Conservation (phyloP, 257 asterid genomes). For the Nicotiana tabacum region DNA sequence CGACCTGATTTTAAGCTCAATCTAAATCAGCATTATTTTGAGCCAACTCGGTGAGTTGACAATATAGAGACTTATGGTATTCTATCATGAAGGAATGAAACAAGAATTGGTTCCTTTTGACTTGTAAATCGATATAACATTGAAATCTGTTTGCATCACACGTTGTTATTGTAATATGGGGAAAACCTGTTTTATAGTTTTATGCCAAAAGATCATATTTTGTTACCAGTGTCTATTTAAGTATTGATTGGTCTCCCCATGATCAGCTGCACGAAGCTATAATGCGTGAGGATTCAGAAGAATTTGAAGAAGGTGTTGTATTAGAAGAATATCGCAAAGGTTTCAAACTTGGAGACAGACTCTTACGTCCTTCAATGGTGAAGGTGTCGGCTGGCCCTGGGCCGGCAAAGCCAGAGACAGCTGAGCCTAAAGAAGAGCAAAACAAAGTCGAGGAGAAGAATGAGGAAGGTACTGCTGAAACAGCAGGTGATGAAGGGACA, state of each 20-base stretch:
- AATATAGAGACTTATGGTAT: constrained; percentile 22
- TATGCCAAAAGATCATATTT: background rate
- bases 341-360: constrained; percentile 70
- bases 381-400: constrained; percentile 92
- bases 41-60: constrained; percentile 75
- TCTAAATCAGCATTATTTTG: constrained; percentile 30
- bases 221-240: background rate
- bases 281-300: constrained; percentile 80
- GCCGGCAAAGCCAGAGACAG: constrained; percentile 48
- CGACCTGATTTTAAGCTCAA: constrained; percentile 48
- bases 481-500: constrained; percentile 7
- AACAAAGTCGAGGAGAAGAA: constrained; percentile 26
- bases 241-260: constrained; percentile 13
- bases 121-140: background rate
- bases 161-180: background rate
- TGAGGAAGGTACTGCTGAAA: constrained; percentile 20
- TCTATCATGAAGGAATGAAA: constrained; percentile 22
- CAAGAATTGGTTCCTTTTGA: background rate
- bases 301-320: constrained; percentile 62
- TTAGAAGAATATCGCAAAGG: constrained; percentile 76
- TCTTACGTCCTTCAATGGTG: constrained; percentile 86
- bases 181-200: background rate
- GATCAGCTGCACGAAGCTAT: constrained; percentile 82
- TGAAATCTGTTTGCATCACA: constrained; percentile 4
- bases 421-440: constrained; percentile 26